phyloP scores from a whole-genome alignment of 441 rosid genomes.

The Dalechampia spathulata region DNA sequence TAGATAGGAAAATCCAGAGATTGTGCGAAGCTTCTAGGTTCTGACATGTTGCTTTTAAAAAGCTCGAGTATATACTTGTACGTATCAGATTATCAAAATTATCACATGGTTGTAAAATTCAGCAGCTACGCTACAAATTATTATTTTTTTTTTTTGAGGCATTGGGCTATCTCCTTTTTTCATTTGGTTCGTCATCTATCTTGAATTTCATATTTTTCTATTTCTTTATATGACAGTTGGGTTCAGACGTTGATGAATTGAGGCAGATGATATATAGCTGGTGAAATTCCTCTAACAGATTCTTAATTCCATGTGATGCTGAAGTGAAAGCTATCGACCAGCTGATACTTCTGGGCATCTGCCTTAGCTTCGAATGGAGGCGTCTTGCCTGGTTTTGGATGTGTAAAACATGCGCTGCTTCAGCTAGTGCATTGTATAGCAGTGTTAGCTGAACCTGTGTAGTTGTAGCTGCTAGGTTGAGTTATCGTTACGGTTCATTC shows the following conservation, averaged over 20 bases:
- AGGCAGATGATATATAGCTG: neutral
- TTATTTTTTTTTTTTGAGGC: neutral
- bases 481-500: conserved; percentile 3
- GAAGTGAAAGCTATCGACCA: conserved; percentile 17
- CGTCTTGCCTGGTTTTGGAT: conserved; percentile 5
- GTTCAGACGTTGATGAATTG: conserved; percentile 8
- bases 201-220: neutral
- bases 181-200: neutral
- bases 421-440: conserved; percentile 21
- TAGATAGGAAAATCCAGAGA: neutral
- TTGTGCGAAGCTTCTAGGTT: neutral
- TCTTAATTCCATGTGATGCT: conserved; percentile 1
- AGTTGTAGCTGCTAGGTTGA: conserved; percentile 3
- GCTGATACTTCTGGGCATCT: conserved; percentile 10
- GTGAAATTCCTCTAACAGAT: neutral
- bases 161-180: neutral
- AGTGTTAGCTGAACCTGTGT: conserved; percentile 15
- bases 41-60: neutral
- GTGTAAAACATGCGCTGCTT: conserved; percentile 9
- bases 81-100: too few species aligned
- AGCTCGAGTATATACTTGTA: too few species aligned
- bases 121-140: neutral
- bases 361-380: conserved; percentile 1
- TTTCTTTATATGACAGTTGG: conserved; percentile 9
- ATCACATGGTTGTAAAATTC: neutral